These are phyloP conservation scores for Plasmodium vivax DNA, from an alignment of 169 alveolate genomes.

Conservation along the genomic window DNA sequence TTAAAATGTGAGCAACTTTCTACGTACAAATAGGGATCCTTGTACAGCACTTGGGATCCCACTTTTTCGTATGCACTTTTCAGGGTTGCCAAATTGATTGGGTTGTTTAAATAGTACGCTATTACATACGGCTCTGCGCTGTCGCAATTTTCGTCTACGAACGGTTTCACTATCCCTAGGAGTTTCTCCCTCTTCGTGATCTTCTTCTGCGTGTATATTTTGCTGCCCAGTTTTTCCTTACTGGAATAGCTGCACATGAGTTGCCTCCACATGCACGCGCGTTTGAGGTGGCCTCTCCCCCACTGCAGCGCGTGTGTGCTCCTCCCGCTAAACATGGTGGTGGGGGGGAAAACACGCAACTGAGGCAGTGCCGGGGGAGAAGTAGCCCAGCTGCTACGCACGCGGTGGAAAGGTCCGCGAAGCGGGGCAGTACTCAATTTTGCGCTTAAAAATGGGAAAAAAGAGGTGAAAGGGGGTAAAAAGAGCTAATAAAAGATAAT, in stretches of 20 bases:
- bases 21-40: constrained; percentile 75
- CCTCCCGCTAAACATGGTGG: neutral
- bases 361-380: neutral
- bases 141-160: constrained; percentile 53
- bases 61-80: constrained; percentile 44
- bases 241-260: neutral
- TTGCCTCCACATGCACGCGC: neutral
- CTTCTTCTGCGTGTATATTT: constrained; percentile 65
- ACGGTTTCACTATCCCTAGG: constrained; percentile 58
- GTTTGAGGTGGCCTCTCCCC: neutral
- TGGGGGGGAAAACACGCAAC: neutral
- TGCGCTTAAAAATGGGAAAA: neutral
- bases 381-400: neutral
- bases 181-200: constrained; percentile 57
- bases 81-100: constrained; percentile 26
- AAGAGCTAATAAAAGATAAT: neutral
- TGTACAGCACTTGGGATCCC: constrained; percentile 54
- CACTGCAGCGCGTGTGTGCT: neutral
- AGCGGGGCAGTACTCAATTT: neutral
- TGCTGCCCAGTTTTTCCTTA: constrained; percentile 29
- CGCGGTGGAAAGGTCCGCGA: neutral
- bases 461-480: neutral
- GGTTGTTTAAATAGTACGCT: constrained; percentile 55
- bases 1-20: constrained; percentile 73
- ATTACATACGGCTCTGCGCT: constrained; percentile 51